Evolutionary conservation across 768 basidiomycete species (phyloP), one percentile per base, ranked within the genome.

Genomic region (Tephrocybe sp.): DNA sequence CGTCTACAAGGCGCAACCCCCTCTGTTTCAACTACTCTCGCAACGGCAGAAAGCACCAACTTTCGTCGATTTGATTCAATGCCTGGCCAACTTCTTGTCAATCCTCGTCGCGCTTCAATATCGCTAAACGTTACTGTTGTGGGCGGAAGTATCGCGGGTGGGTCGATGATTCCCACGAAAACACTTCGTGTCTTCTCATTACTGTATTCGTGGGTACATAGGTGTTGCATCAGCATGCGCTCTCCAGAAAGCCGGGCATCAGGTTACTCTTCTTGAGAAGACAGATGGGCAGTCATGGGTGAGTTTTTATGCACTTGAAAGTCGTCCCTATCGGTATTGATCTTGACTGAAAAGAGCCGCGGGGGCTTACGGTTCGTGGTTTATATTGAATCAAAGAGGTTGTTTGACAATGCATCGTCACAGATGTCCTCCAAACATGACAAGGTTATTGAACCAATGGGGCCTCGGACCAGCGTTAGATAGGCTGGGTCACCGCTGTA

Each of bases 221-320:
- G 84, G 84, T 9, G 65, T 83, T 41, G 75, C 83, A 3, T 67
- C 75, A 29, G 83, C 83, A 3, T 77, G 74, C 55, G 69, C 77
- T 13, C 69, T 86, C 34, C 71, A 71, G 38, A 74, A 72, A 56
- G 76, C 76, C 5, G 84, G 84, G 5, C 84, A 86, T 64, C 65
- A 69, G 25, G 83, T 84, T n/a, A 66, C 74, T 2, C 73, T 86
- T 2, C 61, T 85, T 18, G 84, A 86, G 59, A 67, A 71, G 50
- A 64, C 62, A 15, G 68, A 71, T 47, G 74, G 73, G 13, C 67
- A 67, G n/a, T 61, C 69, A n/a, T 66, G 60, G 57, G 74, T 75
- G 56, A 54, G 72, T 58, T n/a, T 45, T 12, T 38, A 34, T 9
- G 33, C 33, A 34, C 15, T 15, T n/a, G 13, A 7, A 34, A 7